Evolutionary conservation across 2,329 filamentous ascomycete genomes (phyloP), one percentile per base, ranked within the genome.

Genomic region (Arthrinium phaeospermum): DNA sequence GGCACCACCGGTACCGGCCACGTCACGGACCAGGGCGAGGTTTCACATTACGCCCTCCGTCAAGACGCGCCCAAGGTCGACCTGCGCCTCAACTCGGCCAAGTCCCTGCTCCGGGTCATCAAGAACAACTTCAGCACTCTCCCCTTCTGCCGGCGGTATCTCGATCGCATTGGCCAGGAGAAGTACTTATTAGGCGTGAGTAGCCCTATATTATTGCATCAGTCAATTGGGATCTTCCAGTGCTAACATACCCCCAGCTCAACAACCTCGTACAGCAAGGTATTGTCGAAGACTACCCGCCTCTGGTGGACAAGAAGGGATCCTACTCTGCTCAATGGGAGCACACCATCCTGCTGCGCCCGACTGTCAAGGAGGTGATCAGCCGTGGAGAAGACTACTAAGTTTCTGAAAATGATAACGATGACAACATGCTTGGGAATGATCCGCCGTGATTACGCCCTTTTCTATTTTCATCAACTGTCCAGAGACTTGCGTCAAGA

Each of bases 91-190:
- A 90, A 91, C 57, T 97, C 94, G 67, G 95, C 95, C 73, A 96
- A 95, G 86, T 92, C 91, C 71, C 86, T 98, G 71, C 87, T 98
- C 76, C 96, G 89, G 78, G 92, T 94, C 37, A 98, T 98, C 82
- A 96, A 94, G 85, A 97, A 97, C 88, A 98, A 98, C 84, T 98
- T 98, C 81, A 94, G 94, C 76, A 98, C 95, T 1, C 84, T 98
- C 77, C 95, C 95, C 2, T 98, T 95, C 83, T 98, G 94, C 83
- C 89, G 95, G 75, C 91, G 96, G 76, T 98, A 98, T 81, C 87
- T 98, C 73, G 95, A 98, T 83, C 92, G 95, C 70, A 84, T 98
- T 22, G 95, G 96, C 34, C 94, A 97, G 82, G 94, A 98, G 74
- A 98, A 98, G 83, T 98, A 98, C 81, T 89, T 98, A 46, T 87